A percentile compares a stretch with the other conserved stretches of the same genome.
These are phyloP conservation scores for Nakaseomyces uthaithaninus DNA, from an alignment of 1,139 yeast species.

Conservation along the genomic window DNA sequence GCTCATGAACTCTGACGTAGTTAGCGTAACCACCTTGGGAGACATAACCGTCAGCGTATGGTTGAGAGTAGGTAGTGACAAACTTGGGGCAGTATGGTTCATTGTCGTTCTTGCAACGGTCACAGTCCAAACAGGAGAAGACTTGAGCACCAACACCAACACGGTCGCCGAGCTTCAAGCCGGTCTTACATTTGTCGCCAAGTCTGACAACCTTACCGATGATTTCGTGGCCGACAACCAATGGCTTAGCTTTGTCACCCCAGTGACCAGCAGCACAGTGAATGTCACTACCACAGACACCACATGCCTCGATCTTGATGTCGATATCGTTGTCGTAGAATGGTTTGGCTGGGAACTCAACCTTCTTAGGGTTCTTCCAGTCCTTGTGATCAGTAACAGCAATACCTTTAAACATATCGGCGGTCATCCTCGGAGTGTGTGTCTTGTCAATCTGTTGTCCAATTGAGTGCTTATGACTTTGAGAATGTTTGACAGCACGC, in stretches of 20 bases:
- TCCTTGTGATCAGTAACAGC: conserved; percentile 37
- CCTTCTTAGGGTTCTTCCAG: conserved; percentile 39
- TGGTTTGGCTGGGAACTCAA: conserved; percentile 31
- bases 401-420: conserved; percentile 40
- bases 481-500: no score
- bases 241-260: conserved; percentile 34
- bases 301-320: conserved; percentile 40
- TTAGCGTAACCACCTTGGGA: conserved; percentile 49
- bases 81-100: conserved; percentile 41
- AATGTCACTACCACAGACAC: conserved; percentile 51
- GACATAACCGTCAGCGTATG: conserved; percentile 39
- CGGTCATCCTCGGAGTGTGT: no score
- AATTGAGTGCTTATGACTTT: no score
- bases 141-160: conserved; percentile 48
- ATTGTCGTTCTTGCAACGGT: conserved; percentile 37
- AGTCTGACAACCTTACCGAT: conserved; percentile 39
- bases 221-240: conserved; percentile 45
- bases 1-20: conserved; percentile 41
- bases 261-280: conserved; percentile 35
- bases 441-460: no score
- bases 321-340: conserved; percentile 34
- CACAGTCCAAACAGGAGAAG: conserved; percentile 39
- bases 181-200: conserved; percentile 36
- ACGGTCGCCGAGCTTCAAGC: conserved; percentile 41
- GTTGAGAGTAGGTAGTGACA: conserved; percentile 37